Percentiles rank a stretch among this genome's conserved stretches.
Evolutionary conservation across 2,329 filamentous ascomycete genomes (phyloP).

Genomic region (Alternaria sp.): DNA sequence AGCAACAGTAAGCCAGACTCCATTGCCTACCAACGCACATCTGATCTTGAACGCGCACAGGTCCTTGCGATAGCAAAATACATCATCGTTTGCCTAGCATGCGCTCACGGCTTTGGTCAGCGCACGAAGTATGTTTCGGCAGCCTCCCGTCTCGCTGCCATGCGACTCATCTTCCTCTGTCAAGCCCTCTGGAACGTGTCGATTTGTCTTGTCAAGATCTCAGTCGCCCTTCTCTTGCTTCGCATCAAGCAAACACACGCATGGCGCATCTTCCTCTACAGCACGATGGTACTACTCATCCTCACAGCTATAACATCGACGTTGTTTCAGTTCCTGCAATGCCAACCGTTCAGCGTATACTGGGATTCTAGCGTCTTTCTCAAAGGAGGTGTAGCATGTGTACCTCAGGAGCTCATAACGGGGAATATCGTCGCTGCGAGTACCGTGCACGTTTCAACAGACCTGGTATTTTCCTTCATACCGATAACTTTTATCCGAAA

Average conservation of each 20-base stretch:
- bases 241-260: slow-evolving; percentile 28
- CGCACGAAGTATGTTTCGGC: slow-evolving; percentile 29
- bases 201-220: slow-evolving; percentile 36
- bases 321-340: slow-evolving; percentile 36
- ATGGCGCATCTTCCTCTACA: slow-evolving; percentile 32
- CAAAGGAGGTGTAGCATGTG: slow-evolving; percentile 21
- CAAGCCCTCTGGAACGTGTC: slow-evolving; percentile 40
- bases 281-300: slow-evolving; percentile 27
- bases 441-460: slow-evolving; percentile 25
- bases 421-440: slow-evolving; percentile 34
- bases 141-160: slow-evolving; percentile 18
- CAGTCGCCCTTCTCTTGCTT: slow-evolving; percentile 34
- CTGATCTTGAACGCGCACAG: slow-evolving; percentile 8
- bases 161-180: slow-evolving; percentile 34
- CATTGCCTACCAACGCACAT: neutral
- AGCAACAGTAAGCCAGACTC: slow-evolving; percentile 24
- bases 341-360: slow-evolving; percentile 34
- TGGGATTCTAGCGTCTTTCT: slow-evolving; percentile 33
- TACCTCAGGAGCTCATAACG: slow-evolving; percentile 25
- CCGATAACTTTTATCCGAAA: slow-evolving; percentile 35
- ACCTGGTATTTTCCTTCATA: slow-evolving; percentile 32
- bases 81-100: slow-evolving; percentile 25
- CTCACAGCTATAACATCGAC: slow-evolving; percentile 29
- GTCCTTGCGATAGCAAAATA: slow-evolving; percentile 31
- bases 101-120: slow-evolving; percentile 34